Conservation (phyloP, 768 basidiomycete genomes). For the Artomyces pyxidatus region DNA sequence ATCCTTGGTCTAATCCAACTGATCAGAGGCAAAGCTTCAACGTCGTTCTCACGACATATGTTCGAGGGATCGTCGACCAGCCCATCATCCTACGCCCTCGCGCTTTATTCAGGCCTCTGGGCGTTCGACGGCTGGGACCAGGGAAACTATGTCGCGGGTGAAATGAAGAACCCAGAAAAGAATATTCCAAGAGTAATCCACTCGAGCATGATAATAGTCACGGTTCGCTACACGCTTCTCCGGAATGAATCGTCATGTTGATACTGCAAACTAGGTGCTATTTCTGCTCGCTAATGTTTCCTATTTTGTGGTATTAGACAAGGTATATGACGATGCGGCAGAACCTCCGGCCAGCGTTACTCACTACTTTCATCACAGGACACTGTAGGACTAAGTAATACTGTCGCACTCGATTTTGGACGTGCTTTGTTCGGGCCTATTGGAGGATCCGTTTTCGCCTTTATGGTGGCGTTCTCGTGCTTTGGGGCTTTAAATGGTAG, state of each 20-base stretch:
- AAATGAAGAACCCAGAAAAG: constrained; percentile 72
- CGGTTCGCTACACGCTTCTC: too few relatives aligned
- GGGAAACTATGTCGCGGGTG: constrained; percentile 85
- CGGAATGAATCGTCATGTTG: too few relatives aligned
- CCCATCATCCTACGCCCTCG: constrained; percentile 84
- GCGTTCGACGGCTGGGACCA: constrained; percentile 97
- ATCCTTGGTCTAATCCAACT: constrained; percentile 75
- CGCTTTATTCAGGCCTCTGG: constrained; percentile 91
- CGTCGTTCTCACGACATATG: constrained; percentile 56
- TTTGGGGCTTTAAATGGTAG: constrained; percentile 89
- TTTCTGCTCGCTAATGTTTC: constrained; percentile 81
- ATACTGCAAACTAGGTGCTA: constrained; percentile 50
- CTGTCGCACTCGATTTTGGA: constrained; percentile 89
- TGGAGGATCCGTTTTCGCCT: constrained; percentile 84
- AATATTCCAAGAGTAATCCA: constrained; percentile 89
- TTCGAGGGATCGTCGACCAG: constrained; percentile 70
- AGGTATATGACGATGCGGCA: too few relatives aligned
- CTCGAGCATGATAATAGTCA: constrained; percentile 79
- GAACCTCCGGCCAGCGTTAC: too few relatives aligned
- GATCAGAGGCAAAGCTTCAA: constrained; percentile 58
- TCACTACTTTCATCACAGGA: too few relatives aligned
- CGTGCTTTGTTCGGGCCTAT: constrained; percentile 74
- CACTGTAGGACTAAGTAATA: constrained; percentile 73
- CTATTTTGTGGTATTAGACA: constrained; percentile 91
- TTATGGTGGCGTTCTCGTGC: constrained; percentile 89